Base-by-base conservation (phyloP, 108 stramenopile species). In the Skeletonema tropicum region DNA sequence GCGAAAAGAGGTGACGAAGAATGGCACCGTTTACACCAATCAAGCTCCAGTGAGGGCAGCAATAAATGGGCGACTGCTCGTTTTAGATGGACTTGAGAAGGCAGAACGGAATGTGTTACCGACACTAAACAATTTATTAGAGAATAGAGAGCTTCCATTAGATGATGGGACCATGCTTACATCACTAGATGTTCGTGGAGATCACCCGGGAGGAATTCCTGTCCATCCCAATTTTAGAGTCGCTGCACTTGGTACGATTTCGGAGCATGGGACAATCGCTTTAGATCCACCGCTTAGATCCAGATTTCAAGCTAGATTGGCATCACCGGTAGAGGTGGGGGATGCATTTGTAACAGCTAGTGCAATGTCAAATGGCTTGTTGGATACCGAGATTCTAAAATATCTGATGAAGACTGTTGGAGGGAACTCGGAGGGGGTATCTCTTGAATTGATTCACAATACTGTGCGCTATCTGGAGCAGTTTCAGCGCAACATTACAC, bases 31-130 rank as follows among this genome's bases (percentile, higher is more conserved):
- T 19, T 96, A 86, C 59, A 72, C 73, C 67, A 82, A 93, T 76
- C 90, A 90, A 62, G 87, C 95, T n/a, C 95, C 95, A 0, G 95
- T 97, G 13, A 61, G 88, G 49, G 97, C 97, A 10, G 97, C 97
- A 1, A 74, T 94, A 12, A 41, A 88, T 36, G 97, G 97, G 15
- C 79, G 94, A 8, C 67, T 97, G 3, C 70, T 97, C 2, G 70
- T 97, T 58, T 76, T 97, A 25, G 97, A 97, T 71, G 94, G 94
- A 13, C 57, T 97, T n/a, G 90, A 97, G 60, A 87, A 87, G 48
- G 92, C 92, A 15, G 91, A 92, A 55, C 73, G 95, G 10, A 92
- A 94, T 76, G 94, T 96, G 0, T 79, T 97, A 29, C 94, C 95
- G 4, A 92, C 94, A 25, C 66, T 97, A 48, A 95, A 94, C 66